Conservation (phyloP, 2,329 filamentous ascomycete species). For the Pestalotiopsis sp. region DNA sequence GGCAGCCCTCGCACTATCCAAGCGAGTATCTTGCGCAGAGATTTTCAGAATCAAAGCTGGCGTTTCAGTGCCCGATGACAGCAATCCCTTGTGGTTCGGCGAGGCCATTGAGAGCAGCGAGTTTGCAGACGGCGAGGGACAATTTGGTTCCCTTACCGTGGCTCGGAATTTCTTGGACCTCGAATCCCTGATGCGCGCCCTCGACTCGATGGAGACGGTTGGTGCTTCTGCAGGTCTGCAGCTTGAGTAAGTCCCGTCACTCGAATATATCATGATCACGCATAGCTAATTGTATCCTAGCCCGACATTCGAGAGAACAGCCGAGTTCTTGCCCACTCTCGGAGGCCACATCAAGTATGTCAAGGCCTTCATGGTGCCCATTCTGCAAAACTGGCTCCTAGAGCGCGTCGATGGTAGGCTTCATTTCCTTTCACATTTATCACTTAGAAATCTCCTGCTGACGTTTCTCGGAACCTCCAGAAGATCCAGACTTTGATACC, state of each 20-base stretch:
- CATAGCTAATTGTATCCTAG: conserved; percentile 18
- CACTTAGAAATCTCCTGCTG: conserved; percentile 17
- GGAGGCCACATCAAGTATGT: conserved; percentile 54
- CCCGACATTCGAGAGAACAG: conserved; percentile 31
- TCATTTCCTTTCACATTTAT: conserved; percentile 10
- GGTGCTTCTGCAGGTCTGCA: conserved; percentile 55
- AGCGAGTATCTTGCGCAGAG: conserved; percentile 50
- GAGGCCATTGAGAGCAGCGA: conserved; percentile 20
- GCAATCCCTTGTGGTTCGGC: conserved; percentile 32
- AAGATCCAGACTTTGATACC: conserved; percentile 60
- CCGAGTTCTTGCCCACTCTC: conserved; percentile 57
- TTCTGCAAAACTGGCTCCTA: conserved; percentile 68
- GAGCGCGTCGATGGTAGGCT: conserved; percentile 55
- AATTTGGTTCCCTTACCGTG: conserved; percentile 44
- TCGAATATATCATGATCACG: neutral
- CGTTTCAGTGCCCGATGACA: conserved; percentile 33
- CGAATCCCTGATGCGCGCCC: conserved; percentile 64
- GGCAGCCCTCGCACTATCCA: conserved; percentile 55
- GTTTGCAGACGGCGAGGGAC: conserved; percentile 34
- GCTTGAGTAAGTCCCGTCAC: conserved; percentile 46
- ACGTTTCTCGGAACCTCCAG: conserved; percentile 27
- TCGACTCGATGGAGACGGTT: conserved; percentile 71
- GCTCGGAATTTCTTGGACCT: conserved; percentile 69
- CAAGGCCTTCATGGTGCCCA: conserved; percentile 58
- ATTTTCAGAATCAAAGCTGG: conserved; percentile 43